A percentile compares a stretch with the other conserved stretches of the same genome.
phyloP scores from a whole-genome alignment of 176 grass and related monocot genomes.

The Triticum monococcum region DNA sequence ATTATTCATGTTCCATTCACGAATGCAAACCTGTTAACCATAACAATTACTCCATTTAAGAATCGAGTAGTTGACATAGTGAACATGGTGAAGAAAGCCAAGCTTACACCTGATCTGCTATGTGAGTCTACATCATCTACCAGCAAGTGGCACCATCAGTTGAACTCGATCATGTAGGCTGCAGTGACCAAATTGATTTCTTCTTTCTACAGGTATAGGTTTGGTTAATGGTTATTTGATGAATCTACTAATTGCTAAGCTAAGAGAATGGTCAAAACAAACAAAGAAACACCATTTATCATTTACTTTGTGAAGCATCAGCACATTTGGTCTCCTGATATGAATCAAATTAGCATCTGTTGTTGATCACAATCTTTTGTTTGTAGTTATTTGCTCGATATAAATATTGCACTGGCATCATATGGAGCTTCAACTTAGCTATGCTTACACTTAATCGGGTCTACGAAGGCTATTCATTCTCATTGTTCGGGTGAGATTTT shows the following conservation, averaged over 20 bases:
- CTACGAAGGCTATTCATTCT: constrained; percentile 95
- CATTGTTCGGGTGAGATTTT: constrained; percentile 76
- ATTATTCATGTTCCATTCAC: neutral
- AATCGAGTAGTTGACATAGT: neutral
- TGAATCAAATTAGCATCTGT: neutral
- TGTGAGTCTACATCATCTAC: neutral
- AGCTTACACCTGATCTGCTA: neutral
- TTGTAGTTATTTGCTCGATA: constrained; percentile 71
- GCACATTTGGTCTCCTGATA: neutral
- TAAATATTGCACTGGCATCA: constrained; percentile 59
- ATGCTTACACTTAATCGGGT: constrained; percentile 88
- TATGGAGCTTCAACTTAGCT: constrained; percentile 83
- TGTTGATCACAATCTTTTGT: constrained; percentile 25
- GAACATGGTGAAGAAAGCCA: neutral
- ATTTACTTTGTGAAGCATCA: neutral
- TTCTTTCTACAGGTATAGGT: neutral
- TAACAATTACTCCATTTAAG: neutral
- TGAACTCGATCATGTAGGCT: neutral
- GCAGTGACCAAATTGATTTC: neutral
- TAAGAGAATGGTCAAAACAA: neutral
- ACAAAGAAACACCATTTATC: neutral
- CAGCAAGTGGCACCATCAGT: neutral
- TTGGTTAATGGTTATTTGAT: neutral
- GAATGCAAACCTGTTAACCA: neutral
- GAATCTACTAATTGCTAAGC: neutral